These are phyloP conservation scores for Neodidymelliopsis sp. DNA, from an alignment of 2,329 filamentous ascomycete genomes.

Conservation along the genomic window DNA sequence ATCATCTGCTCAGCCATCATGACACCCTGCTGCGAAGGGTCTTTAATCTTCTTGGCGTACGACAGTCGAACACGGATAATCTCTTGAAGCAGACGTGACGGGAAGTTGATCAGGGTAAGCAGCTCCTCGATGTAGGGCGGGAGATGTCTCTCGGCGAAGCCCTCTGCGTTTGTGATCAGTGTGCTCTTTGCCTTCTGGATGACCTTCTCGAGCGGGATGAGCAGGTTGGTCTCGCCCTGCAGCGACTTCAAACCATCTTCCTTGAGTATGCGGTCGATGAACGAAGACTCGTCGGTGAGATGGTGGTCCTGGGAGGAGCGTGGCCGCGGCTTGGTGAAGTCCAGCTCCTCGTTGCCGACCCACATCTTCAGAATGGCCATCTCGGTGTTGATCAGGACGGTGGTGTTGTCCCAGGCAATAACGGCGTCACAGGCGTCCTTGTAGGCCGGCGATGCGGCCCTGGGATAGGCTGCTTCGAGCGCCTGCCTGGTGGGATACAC, in stretches of 20 bases:
- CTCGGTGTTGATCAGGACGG: conserved; percentile 93
- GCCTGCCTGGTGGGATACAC: conserved; percentile 83
- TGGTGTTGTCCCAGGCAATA: conserved; percentile 96
- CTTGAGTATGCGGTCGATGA: conserved; percentile 92
- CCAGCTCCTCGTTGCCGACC: conserved; percentile 95
- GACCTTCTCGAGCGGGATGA: conserved; percentile 81
- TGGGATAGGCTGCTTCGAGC: conserved; percentile 76
- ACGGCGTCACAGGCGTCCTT: conserved; percentile 86
- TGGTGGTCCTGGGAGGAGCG: conserved; percentile 74
- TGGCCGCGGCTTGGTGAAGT: conserved; percentile 80
- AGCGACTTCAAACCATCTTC: conserved; percentile 93
- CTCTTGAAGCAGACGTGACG: conserved; percentile 92
- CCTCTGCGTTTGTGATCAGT: conserved; percentile 82
- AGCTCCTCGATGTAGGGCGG: conserved; percentile 97
- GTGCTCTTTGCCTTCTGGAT: conserved; percentile 94
- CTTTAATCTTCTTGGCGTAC: conserved; percentile 94
- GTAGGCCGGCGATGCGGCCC: conserved; percentile 79
- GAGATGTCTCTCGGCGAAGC: conserved; percentile 87
- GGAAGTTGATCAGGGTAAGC: conserved; percentile 95
- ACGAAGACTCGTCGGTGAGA: conserved; percentile 87
- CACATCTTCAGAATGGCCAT: conserved; percentile 90
- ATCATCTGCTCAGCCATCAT: conserved; percentile 99
- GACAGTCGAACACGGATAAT: conserved; percentile 91
- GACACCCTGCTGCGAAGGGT: conserved; percentile 87
- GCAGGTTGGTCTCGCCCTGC: conserved; percentile 84